These are phyloP conservation scores for Huntiella abstrusa DNA, from an alignment of 2,329 filamentous ascomycete genomes.

Conservation along the genomic window DNA sequence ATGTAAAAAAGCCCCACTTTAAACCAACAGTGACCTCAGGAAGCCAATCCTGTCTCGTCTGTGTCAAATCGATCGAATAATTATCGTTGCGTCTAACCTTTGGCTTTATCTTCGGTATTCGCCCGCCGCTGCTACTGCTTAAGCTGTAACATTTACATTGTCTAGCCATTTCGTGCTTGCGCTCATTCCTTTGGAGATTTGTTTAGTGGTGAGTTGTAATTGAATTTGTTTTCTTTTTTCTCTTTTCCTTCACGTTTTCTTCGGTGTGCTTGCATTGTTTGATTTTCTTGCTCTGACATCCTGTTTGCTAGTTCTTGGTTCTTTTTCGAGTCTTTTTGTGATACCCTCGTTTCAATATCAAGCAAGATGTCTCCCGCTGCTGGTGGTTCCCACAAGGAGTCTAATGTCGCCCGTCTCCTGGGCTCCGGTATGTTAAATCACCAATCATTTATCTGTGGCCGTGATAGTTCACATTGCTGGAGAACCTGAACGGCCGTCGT, in stretches of 20 bases:
- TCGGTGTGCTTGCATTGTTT: background rate
- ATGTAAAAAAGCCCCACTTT: too few species aligned
- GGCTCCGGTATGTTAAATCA: conserved; percentile 56
- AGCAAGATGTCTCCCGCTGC: conserved; percentile 36
- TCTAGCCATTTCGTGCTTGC: conserved; percentile 1
- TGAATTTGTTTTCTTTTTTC: background rate
- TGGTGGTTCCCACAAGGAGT: conserved; percentile 53
- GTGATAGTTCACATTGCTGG: background rate
- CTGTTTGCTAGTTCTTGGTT: background rate
- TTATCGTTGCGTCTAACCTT: conserved; percentile 1
- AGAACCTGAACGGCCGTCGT: background rate
- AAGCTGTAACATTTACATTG: background rate
- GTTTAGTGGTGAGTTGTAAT: background rate
- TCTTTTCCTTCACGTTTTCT: conserved; percentile 1
- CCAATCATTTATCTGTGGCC: background rate
- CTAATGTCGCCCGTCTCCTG: conserved; percentile 67
- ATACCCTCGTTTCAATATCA: background rate
- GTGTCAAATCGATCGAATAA: conserved; percentile 5
- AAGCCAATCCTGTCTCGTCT: conserved; percentile 2
- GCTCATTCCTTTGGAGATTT: background rate
- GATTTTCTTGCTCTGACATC: background rate
- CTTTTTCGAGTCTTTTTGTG: conserved; percentile 6
- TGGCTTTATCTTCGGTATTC: conserved; percentile 9
- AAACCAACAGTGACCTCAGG: background rate
- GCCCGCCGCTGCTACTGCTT: conserved; percentile 2